These are phyloP conservation scores for Syzygium jambos DNA, from an alignment of 345 rosid species.

Conservation along the genomic window DNA sequence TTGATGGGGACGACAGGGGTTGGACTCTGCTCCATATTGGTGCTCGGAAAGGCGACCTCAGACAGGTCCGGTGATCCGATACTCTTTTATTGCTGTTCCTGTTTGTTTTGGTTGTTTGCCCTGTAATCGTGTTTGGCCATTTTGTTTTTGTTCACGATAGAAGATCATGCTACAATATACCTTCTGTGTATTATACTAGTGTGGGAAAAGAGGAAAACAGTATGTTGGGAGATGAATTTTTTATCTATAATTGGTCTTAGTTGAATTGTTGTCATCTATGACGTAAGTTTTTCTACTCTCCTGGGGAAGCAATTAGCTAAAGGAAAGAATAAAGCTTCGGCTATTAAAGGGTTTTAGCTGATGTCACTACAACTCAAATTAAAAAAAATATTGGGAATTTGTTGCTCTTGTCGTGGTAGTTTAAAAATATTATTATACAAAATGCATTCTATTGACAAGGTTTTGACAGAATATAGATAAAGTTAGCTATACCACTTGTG, in stretches of 20 bases:
- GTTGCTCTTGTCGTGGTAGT: not conserved
- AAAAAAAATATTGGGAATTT: not conserved
- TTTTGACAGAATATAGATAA: not conserved
- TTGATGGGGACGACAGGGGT: slow-evolving; percentile 75
- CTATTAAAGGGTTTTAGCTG: not conserved
- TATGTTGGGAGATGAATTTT: not conserved
- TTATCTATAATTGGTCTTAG: not conserved
- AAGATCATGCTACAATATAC: not conserved
- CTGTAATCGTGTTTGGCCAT: not conserved
- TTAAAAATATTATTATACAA: not conserved
- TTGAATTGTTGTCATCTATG: not conserved
- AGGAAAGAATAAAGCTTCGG: not conserved
- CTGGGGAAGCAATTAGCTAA: not conserved
- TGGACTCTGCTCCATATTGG: slow-evolving; percentile 85
- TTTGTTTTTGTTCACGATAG: not conserved
- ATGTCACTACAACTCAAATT: not conserved
- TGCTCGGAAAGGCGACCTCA: slow-evolving; percentile 83
- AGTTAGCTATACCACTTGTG: not conserved
- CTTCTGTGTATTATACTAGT: not conserved
- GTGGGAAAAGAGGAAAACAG: not conserved
- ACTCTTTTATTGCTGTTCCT: not conserved
- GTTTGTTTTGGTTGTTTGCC: not conserved
- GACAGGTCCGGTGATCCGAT: slow-evolving; percentile 22
- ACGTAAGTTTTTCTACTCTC: not conserved
- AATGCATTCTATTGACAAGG: not conserved